Evolutionary conservation across 192 early-diverging fungal species (phyloP).

Genomic region (Backusella parvicylindrica): DNA sequence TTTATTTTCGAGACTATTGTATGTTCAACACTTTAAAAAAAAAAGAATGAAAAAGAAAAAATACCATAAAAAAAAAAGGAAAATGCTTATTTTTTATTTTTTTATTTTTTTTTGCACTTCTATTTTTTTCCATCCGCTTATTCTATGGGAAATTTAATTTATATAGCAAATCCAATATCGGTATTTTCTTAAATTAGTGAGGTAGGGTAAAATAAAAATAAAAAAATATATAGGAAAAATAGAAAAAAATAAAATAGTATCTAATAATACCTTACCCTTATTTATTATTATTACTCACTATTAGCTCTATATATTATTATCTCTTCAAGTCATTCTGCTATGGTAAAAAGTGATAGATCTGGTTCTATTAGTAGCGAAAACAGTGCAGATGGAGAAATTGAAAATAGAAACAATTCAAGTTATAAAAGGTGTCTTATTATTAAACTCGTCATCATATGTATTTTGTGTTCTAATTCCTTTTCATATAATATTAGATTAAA

Average conservation of each 20-base stretch:
- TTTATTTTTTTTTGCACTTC: not conserved
- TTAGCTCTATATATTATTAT: not conserved
- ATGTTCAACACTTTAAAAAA: not conserved
- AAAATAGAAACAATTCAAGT: not conserved
- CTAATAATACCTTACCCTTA: not conserved
- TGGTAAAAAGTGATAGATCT: not conserved
- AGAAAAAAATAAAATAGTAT: not conserved
- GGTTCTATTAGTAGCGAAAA: not conserved
- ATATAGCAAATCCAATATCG: not conserved
- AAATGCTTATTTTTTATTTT: not conserved
- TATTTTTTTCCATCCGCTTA: not conserved
- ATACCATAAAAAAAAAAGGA: not conserved
- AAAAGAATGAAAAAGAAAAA: not conserved
- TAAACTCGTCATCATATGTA: not conserved
- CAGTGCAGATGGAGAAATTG: not conserved
- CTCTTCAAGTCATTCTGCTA: not conserved
- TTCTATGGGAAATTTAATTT: slow-evolving; percentile 5
- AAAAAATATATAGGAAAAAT: not conserved
- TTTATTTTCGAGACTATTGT: not conserved
- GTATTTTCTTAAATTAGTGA: slow-evolving; percentile 1
- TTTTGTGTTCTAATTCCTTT: not conserved
- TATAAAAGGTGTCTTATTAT: not conserved
- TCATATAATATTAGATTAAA: not conserved
- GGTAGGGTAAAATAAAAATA: not conserved
- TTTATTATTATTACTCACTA: not conserved